Percentiles rank a stretch among this genome's conserved stretches.
Conservation (phyloP, 345 rosid species). For the Eucalyptus curtisii region DNA sequence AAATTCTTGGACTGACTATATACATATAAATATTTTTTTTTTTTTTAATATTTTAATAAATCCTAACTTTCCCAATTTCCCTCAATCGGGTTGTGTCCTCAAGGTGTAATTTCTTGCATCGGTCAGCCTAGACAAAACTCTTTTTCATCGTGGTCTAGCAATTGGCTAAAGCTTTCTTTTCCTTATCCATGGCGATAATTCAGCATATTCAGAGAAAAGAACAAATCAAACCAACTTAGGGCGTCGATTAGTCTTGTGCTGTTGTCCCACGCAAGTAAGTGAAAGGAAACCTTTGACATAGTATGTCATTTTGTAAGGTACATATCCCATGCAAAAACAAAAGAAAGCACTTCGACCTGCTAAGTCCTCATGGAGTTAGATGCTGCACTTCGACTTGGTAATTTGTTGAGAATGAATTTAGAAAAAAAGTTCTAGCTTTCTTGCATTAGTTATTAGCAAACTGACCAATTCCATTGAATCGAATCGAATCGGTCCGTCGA, state of each 20-base stretch:
- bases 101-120: neutral
- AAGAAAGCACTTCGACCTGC: neutral
- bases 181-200: neutral
- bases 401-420: neutral
- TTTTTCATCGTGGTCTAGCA: neutral
- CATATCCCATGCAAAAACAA: neutral
- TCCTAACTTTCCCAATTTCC: neutral
- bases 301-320: neutral
- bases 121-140: neutral
- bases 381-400: neutral
- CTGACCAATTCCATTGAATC: rapidly evolving
- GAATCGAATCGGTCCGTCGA: rapidly evolving
- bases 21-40: too few relatives aligned
- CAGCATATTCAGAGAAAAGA: neutral
- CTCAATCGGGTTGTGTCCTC: neutral
- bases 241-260: neutral
- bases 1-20: rapidly evolving
- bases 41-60: too few relatives aligned
- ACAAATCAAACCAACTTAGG: neutral
- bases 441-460: neutral
- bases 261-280: neutral
- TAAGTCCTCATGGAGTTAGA: neutral
- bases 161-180: neutral
- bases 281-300: neutral
- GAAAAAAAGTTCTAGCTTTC: neutral